phyloP scores from a whole-genome alignment of 2,329 filamentous ascomycete species.

The Cercospora sp. region DNA sequence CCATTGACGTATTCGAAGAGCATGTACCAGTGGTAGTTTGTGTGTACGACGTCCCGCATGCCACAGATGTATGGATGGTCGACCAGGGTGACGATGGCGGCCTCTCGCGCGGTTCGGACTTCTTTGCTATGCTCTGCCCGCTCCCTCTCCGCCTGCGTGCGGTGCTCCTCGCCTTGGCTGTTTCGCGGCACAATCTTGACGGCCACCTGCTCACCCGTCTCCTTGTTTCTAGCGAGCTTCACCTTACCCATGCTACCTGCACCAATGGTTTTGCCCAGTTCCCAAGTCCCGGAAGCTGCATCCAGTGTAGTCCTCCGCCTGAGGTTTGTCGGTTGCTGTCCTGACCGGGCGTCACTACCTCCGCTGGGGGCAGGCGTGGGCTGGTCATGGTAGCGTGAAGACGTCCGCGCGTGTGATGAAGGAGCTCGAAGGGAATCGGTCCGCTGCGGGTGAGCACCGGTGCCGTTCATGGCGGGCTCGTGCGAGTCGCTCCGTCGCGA shows the following conservation, averaged over 20 bases:
- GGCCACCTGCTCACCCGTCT: slow-evolving; percentile 90
- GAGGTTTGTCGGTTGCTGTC: slow-evolving; percentile 39
- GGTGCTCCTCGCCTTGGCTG: slow-evolving; percentile 75
- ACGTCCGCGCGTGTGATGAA: slow-evolving; percentile 40
- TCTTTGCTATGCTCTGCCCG: slow-evolving; percentile 95
- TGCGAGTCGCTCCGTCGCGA: slow-evolving; percentile 65
- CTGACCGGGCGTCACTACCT: slow-evolving; percentile 11
- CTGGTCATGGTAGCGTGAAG: slow-evolving; percentile 48
- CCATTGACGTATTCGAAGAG: slow-evolving; percentile 98
- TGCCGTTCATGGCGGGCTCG: slow-evolving; percentile 25
- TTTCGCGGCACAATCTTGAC: slow-evolving; percentile 96
- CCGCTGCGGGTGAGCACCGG: slow-evolving; percentile 42
- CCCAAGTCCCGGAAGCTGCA: slow-evolving; percentile 83
- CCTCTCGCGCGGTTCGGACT: slow-evolving; percentile 89
- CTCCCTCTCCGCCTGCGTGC: slow-evolving; percentile 71
- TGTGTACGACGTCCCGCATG: slow-evolving; percentile 91
- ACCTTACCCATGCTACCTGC: slow-evolving; percentile 99
- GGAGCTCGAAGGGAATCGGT: slow-evolving; percentile 55
- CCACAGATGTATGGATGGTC: slow-evolving; percentile 96
- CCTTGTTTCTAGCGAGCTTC: slow-evolving; percentile 87
- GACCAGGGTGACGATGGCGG: slow-evolving; percentile 90
- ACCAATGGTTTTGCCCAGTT: slow-evolving; percentile 93
- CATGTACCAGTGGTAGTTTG: slow-evolving; percentile 99
- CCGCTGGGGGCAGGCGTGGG: slow-evolving; percentile 33
- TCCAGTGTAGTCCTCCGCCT: slow-evolving; percentile 77